Conservation (phyloP, 2,329 filamentous ascomycete species). For the Zymoseptoria tritici region DNA sequence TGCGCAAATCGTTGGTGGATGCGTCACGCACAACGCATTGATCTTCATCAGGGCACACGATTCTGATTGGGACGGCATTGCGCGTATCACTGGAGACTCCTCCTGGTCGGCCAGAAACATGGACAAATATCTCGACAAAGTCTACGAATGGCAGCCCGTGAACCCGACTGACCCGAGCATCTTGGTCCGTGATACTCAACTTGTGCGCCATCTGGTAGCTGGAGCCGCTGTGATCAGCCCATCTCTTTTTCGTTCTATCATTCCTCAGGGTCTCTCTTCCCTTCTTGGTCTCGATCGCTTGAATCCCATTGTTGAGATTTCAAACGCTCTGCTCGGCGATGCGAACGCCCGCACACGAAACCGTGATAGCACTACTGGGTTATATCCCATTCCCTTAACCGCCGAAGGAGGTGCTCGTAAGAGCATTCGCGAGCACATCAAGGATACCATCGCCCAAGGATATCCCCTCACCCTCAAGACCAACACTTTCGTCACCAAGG, state of each 20-base stretch:
- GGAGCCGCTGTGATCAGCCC: slow-evolving; percentile 13
- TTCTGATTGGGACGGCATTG: slow-evolving; percentile 53
- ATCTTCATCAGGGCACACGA: slow-evolving; percentile 51
- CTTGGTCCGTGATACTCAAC: slow-evolving; percentile 13
- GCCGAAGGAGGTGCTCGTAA: slow-evolving; percentile 43
- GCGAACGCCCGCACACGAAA: slow-evolving; percentile 26
- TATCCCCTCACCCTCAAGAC: slow-evolving; percentile 49
- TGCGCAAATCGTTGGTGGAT: slow-evolving; percentile 49
- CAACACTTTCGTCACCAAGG: slow-evolving; percentile 57
- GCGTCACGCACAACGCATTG: slow-evolving; percentile 51
- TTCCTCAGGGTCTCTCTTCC: neutral
- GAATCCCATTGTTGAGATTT: slow-evolving; percentile 38
- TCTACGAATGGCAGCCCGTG: slow-evolving; percentile 32
- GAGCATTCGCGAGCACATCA: slow-evolving; percentile 52
- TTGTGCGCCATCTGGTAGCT: slow-evolving; percentile 16
- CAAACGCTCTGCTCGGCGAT: slow-evolving; percentile 42
- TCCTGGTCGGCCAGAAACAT: slow-evolving; percentile 53
- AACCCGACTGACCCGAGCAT: slow-evolving; percentile 18
- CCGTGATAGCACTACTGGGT: slow-evolving; percentile 43
- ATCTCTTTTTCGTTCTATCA: neutral
- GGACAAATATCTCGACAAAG: slow-evolving; percentile 46
- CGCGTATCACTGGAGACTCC: slow-evolving; percentile 50
- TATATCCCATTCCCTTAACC: slow-evolving; percentile 53
- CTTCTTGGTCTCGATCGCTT: slow-evolving; percentile 28
- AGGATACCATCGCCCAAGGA: slow-evolving; percentile 43